A percentile compares a stretch with the other conserved stretches of the same genome.
Evolutionary conservation across 352 stramenopile species (phyloP).

Genomic region (Phytopythium montanum): DNA sequence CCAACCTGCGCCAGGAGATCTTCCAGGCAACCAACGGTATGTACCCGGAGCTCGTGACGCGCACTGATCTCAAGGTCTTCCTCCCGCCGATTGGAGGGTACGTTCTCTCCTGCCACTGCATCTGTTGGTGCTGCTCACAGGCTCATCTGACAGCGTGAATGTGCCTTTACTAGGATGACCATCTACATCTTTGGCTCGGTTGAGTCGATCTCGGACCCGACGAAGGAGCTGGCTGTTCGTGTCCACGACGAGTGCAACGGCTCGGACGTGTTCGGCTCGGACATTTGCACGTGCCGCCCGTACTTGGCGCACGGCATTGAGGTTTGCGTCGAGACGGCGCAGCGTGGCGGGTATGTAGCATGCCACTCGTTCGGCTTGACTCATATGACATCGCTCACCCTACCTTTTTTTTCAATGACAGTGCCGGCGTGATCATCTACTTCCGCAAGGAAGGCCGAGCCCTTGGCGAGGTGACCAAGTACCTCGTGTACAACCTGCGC

Average conservation of each 20-base stretch:
- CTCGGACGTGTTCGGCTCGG: conserved; percentile 96
- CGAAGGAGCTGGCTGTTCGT: conserved; percentile 95
- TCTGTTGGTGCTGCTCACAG: background rate
- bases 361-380: background rate
- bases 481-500: conserved; percentile 99
- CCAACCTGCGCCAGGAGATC: conserved; percentile 94
- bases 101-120: conserved; percentile 8
- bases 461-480: conserved; percentile 99
- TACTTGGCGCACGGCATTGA: conserved; percentile 99
- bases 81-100: conserved; percentile 97
- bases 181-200: conserved; percentile 99
- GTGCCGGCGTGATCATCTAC: conserved; percentile 97
- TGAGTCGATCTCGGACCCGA: conserved; percentile 95
- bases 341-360: conserved; percentile 88
- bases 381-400: background rate
- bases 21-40: conserved; percentile 99
- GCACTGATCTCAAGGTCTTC: conserved; percentile 98
- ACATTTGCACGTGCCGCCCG: conserved; percentile 99
- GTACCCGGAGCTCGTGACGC: conserved; percentile 99
- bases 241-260: conserved; percentile 99
- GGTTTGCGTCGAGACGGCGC: conserved; percentile 97
- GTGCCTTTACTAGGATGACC: conserved; percentile 39
- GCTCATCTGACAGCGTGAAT: background rate
- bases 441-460: conserved; percentile 98
- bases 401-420: conserved; percentile 16